Percentiles rank a stretch among this genome's conserved stretches.
These are phyloP conservation scores for Selaginella moellendorffii DNA, from an alignment of 75 land plant species.

Conservation along the genomic window DNA sequence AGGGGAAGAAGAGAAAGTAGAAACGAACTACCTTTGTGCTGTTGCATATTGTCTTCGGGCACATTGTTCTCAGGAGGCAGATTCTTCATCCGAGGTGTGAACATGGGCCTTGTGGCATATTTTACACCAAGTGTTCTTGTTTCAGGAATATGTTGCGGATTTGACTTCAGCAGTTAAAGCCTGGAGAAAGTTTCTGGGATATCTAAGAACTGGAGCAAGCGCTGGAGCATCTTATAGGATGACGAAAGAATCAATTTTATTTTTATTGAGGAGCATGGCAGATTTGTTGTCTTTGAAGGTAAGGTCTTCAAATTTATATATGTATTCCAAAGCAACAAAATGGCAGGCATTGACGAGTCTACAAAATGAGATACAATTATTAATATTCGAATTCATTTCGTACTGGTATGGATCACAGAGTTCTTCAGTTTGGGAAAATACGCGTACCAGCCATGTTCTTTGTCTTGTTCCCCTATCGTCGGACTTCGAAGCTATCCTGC, in stretches of 20 bases:
- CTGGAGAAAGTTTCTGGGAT: conserved; percentile 21
- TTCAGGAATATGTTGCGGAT: conserved; percentile 41
- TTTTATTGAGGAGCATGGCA: conserved; percentile 25
- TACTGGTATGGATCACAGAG: too few species aligned
- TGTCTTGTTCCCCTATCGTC: too few species aligned
- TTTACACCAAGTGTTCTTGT: too few species aligned
- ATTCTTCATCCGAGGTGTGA: conserved; percentile 34
- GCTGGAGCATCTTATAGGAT: background rate
- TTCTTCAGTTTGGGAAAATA: too few species aligned
- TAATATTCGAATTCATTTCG: too few species aligned
- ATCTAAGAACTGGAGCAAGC: background rate
- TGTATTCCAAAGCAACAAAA: too few species aligned
- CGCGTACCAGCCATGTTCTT: too few species aligned
- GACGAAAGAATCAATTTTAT: conserved; percentile 13
- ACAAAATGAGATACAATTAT: too few species aligned
- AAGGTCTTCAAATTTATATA: conserved; percentile 11
- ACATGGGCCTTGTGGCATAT: too few species aligned
- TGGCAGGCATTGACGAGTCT: too few species aligned
- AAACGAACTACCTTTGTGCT: conserved; percentile 35
- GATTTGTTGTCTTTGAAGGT: conserved; percentile 41
- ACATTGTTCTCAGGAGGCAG: conserved; percentile 43
- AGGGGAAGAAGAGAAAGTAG: background rate
- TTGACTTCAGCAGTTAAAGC: conserved; percentile 29
- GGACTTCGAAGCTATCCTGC: too few species aligned
- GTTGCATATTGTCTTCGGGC: conserved; percentile 46